These are phyloP conservation scores for Athelia psychrophila DNA, from an alignment of 1,284 basidiomycete genomes.

Conservation along the genomic window DNA sequence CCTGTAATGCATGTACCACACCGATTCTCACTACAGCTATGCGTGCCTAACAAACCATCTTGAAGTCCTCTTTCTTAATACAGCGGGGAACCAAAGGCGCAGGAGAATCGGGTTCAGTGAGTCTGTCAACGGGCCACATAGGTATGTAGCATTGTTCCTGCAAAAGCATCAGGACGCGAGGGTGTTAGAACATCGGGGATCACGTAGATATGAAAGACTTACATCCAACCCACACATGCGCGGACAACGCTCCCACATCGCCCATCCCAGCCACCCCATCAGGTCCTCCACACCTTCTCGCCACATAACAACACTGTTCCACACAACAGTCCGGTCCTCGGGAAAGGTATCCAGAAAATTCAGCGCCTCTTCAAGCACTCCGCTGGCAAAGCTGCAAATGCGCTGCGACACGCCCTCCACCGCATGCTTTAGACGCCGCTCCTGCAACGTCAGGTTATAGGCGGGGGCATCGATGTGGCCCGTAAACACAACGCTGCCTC, in stretches of 20 bases:
- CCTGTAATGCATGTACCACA: too few species aligned
- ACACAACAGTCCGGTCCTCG: not conserved
- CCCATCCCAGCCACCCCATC: constrained; percentile 1
- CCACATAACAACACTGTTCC: not conserved
- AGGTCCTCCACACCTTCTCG: not conserved
- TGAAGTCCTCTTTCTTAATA: too few species aligned
- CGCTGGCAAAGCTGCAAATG: not conserved
- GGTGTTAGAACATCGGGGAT: too few species aligned
- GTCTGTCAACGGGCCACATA: not conserved
- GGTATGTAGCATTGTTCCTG: not conserved
- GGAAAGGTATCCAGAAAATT: not conserved
- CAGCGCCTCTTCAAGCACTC: not conserved
- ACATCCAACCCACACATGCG: not conserved
- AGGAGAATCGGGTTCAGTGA: too few species aligned
- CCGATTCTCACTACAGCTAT: too few species aligned
- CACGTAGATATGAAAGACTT: too few species aligned
- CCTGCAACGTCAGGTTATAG: not conserved
- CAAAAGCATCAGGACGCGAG: too few species aligned
- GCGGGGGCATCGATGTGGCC: not conserved
- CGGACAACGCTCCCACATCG: not conserved
- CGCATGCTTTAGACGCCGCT: not conserved
- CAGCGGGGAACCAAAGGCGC: too few species aligned
- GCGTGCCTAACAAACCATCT: too few species aligned
- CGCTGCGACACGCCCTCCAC: not conserved
- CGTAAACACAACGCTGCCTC: not conserved